Evolutionary conservation across 2,329 filamentous ascomycete species (phyloP).

Genomic region (Zymoseptoria ardabiliae): DNA sequence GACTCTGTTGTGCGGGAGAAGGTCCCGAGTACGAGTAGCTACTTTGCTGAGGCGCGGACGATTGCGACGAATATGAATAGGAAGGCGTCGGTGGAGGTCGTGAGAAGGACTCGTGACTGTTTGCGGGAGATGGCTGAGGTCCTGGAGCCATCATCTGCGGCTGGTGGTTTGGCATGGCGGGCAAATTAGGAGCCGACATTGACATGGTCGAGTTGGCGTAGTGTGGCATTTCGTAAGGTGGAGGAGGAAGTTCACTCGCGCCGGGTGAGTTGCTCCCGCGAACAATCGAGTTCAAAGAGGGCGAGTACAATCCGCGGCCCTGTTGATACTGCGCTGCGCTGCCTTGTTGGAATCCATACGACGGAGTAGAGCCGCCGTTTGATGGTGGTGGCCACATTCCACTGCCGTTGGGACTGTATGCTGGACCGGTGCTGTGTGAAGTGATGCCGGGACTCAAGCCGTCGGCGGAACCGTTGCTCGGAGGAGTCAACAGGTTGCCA

Average conservation of each 20-base stretch:
- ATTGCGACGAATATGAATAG: constrained; percentile 49
- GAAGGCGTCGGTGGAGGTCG: constrained; percentile 53
- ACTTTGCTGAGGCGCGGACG: constrained; percentile 44
- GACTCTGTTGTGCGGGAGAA: constrained; percentile 44
- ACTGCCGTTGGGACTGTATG: constrained; percentile 51
- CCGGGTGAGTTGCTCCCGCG: constrained; percentile 53
- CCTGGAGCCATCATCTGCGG: constrained; percentile 34
- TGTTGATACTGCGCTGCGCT: constrained; percentile 43
- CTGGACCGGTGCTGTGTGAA: constrained; percentile 47
- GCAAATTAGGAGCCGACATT: constrained; percentile 47
- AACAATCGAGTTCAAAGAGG: constrained; percentile 47
- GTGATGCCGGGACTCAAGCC: constrained; percentile 56
- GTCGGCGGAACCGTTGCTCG: constrained; percentile 53
- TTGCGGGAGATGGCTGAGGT: constrained; percentile 44
- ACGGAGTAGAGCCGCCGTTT: constrained; percentile 52
- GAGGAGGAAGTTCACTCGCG: constrained; percentile 55
- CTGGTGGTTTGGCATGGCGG: constrained; percentile 38
- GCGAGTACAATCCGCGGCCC: constrained; percentile 50
- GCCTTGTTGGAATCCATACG: constrained; percentile 46
- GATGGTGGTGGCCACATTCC: constrained; percentile 52
- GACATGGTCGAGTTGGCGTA: constrained; percentile 52
- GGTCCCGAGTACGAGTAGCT: constrained; percentile 44
- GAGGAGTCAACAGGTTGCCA: constrained; percentile 56
- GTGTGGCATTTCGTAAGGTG: constrained; percentile 59
- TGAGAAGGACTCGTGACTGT: constrained; percentile 52